Conservation (phyloP, 805 yeast genomes). For the Tetrapisispora arboricola region DNA sequence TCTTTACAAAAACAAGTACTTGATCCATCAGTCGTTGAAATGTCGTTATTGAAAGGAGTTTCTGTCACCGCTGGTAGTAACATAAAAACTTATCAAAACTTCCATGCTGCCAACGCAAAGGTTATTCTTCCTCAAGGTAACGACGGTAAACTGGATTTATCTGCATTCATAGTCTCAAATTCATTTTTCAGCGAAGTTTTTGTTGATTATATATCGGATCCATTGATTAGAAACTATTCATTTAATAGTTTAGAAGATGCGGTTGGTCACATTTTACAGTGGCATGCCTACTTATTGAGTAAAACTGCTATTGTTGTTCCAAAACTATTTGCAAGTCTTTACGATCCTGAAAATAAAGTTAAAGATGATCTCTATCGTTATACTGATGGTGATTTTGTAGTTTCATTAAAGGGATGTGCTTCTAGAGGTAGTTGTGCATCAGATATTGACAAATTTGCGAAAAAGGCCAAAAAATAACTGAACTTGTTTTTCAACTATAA, state of each 20-base stretch:
- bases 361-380: slow-evolving; percentile 41
- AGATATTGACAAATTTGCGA: slow-evolving; percentile 24
- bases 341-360: slow-evolving; percentile 24
- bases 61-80: slow-evolving; percentile 42
- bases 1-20: slow-evolving; percentile 52
- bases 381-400: slow-evolving; percentile 57
- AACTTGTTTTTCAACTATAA: no score
- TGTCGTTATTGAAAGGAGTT: slow-evolving; percentile 54
- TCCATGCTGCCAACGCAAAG: slow-evolving; percentile 43
- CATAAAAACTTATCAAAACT: slow-evolving; percentile 48
- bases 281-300: slow-evolving; percentile 81
- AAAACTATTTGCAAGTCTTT: slow-evolving; percentile 42
- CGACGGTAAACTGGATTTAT: slow-evolving; percentile 49
- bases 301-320: slow-evolving; percentile 66
- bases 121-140: slow-evolving; percentile 59
- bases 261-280: slow-evolving; percentile 79
- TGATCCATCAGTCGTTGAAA: slow-evolving; percentile 48
- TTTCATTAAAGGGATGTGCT: slow-evolving; percentile 49
- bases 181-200: slow-evolving; percentile 60
- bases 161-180: slow-evolving; percentile 45
- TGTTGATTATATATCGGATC: slow-evolving; percentile 73
- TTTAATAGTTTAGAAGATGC: slow-evolving; percentile 37
- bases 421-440: slow-evolving; percentile 42
- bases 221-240: slow-evolving; percentile 55
- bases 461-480: neutral